Evolutionary conservation across 2,329 filamentous ascomycete species (phyloP), one percentile per base, ranked within the genome.

Genomic region (Colletotrichum lindemuthianum): DNA sequence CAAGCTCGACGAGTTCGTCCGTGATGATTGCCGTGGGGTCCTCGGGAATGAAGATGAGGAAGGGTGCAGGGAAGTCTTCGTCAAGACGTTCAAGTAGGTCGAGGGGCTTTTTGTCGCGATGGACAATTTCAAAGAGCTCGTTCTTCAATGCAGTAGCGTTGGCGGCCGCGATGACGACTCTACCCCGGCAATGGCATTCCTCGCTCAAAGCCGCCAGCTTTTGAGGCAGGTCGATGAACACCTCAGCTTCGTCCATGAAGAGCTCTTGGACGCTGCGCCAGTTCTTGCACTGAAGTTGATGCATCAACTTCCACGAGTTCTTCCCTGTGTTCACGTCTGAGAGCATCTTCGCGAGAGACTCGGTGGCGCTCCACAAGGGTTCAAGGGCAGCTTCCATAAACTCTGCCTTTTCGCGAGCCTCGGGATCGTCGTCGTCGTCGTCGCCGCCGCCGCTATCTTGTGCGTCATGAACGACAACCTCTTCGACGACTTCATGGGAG

Each of bases 71-170:
- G 45, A 79, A 76, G 9, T 66, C 67, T 3, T 43, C 33, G 47
- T 79, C 72, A 8, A 80, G 66, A 15, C 61, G 64, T 24, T 75
- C 63, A 5, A 82, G 67, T 12, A 78, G 69, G n/a, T 64, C 51
- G 5, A 72, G 63, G 2, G 70, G 55, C 32, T 71, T 68, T 5
- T 69, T 67, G 24, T 59, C 41, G 37, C 59, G 60, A 16, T 39
- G 59, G 32, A 64, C 50, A 8, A 67, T 66, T 15, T 59, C 60
- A 39, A 54, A 53, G 34, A 73, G 55, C 16, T 66, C 57, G 55
- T 77, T 72, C 10, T 78, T 71, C 7, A 77, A 71, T 5, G 72
- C 71, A 24, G 74, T 76, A 6, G 78, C 70, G 59, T 82, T 82
- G 33, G 75, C 75, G 34, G 71, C 68, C 5, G 71, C 73, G 13